Evolutionary conservation across 225 moss, liverwort and hornwort species (phyloP).

Genomic region (Polytrichum commune): DNA sequence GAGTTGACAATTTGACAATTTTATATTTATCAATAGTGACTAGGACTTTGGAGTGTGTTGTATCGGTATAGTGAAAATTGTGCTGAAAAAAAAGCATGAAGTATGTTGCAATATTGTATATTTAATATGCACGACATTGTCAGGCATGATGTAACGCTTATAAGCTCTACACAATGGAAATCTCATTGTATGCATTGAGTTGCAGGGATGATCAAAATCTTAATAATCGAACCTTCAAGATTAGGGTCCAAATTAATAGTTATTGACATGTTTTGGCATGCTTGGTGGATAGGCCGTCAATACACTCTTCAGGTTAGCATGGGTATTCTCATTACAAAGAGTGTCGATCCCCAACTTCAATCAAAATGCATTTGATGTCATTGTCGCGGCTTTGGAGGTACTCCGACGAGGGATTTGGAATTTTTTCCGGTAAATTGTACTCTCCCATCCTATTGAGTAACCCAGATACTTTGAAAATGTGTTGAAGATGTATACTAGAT

Average conservation of each 20-base stretch:
- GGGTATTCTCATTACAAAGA: conserved; percentile 61
- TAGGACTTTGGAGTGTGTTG: background rate
- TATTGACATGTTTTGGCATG: too few species aligned
- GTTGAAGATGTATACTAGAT: too few species aligned
- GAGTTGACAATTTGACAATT: background rate
- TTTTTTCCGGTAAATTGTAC: conserved; percentile 45
- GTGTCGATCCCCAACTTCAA: conserved; percentile 27
- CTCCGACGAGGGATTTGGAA: conserved; percentile 80
- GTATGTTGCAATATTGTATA: too few species aligned
- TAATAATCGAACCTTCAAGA: too few species aligned
- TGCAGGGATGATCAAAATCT: too few species aligned
- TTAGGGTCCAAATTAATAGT: too few species aligned
- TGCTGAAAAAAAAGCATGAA: background rate
- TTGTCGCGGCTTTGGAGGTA: conserved; percentile 56
- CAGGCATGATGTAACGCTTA: too few species aligned
- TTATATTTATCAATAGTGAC: background rate
- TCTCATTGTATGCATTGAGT: too few species aligned
- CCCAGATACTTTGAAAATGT: too few species aligned
- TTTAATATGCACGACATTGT: too few species aligned
- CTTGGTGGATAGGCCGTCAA: conserved; percentile 42
- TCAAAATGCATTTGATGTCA: conserved; percentile 46
- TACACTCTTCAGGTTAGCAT: conserved; percentile 50
- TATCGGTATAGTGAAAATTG: background rate
- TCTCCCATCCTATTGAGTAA: too few species aligned
- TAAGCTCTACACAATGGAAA: too few species aligned